Conservation (phyloP, 2,329 filamentous ascomycete genomes). For the Biscogniauxia marginata region DNA sequence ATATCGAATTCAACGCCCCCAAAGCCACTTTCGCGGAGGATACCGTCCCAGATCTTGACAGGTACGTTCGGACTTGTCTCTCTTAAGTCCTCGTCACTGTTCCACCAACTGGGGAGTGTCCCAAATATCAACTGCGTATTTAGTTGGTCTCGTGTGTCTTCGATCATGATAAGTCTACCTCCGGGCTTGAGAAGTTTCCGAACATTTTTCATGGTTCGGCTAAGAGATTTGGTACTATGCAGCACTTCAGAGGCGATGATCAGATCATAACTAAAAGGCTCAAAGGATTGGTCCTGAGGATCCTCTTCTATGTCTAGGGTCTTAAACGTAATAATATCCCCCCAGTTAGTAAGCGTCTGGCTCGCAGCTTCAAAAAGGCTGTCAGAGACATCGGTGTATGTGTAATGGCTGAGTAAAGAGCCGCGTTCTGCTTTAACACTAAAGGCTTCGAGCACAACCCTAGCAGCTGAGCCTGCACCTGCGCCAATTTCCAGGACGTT, state of each 20-base stretch:
- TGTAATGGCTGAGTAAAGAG: constrained; percentile 5
- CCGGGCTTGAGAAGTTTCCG: constrained; percentile 8
- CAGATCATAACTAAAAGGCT: constrained; percentile 5
- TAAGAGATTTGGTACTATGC: constrained; percentile 1
- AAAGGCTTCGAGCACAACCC: constrained; percentile 2
- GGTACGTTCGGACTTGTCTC: background rate
- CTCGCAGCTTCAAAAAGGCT: background rate
- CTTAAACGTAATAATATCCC: constrained; percentile 4
- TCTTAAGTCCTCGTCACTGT: constrained; percentile 4
- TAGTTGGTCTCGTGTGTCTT: constrained; percentile 2
- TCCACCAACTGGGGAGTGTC: constrained; percentile 12
- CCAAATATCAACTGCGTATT: constrained; percentile 8
- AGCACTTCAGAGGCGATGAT: constrained; percentile 3
- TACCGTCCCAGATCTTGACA: constrained; percentile 4
- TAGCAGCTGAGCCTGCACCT: constrained; percentile 6
- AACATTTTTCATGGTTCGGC: constrained; percentile 1
- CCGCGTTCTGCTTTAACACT: constrained; percentile 2
- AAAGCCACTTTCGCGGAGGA: constrained; percentile 4
- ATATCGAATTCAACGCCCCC: constrained; percentile 11
- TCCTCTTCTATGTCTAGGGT: constrained; percentile 8
- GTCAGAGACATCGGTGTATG: constrained; percentile 7
- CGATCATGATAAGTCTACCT: constrained; percentile 7
- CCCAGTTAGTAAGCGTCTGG: constrained; percentile 4
- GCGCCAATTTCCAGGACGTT: constrained; percentile 10
- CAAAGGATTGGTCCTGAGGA: constrained; percentile 4